A percentile compares a stretch with the other conserved stretches of the same genome.
These are phyloP conservation scores for Tinospora cordifolia DNA, from an alignment of 164 flowering plant species.

Conservation along the genomic window DNA sequence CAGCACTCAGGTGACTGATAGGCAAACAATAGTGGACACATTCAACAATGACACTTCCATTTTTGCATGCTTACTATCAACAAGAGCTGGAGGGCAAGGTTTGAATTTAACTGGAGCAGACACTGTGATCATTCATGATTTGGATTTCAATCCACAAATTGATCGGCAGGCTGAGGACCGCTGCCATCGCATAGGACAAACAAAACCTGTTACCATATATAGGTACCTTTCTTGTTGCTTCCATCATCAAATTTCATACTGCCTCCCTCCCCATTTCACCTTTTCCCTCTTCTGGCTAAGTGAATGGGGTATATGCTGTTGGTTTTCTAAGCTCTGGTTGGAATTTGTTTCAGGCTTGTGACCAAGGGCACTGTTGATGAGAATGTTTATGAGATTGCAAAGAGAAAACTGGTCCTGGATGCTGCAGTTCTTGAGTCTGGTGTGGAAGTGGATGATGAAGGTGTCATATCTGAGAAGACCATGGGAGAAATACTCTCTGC, in stretches of 20 bases:
- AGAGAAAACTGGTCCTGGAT: slow-evolving; percentile 75
- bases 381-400: slow-evolving; percentile 90
- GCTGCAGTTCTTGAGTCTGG: slow-evolving; percentile 85
- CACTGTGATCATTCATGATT: slow-evolving; percentile 89
- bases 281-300: too few relatives aligned
- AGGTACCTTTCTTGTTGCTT: slow-evolving; percentile 34
- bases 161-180: slow-evolving; percentile 97
- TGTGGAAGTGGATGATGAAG: slow-evolving; percentile 45
- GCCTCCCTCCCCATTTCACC: background rate
- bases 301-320: too few relatives aligned
- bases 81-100: slow-evolving; percentile 97
- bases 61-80: slow-evolving; percentile 91
- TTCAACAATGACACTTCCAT: slow-evolving; percentile 78
- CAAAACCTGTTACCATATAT: slow-evolving; percentile 79
- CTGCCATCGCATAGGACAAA: slow-evolving; percentile 94
- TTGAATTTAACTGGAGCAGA: slow-evolving; percentile 92
- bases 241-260: background rate
- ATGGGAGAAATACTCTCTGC: slow-evolving; percentile 95
- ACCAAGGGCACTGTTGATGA: slow-evolving; percentile 90
- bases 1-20: slow-evolving; percentile 90
- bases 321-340: too few relatives aligned
- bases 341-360: slow-evolving; percentile 57
- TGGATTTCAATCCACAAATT: slow-evolving; percentile 98
- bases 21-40: slow-evolving; percentile 83
- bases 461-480: slow-evolving; percentile 56